These are phyloP conservation scores for Perilla frutescens DNA, from an alignment of 257 asterid genomes.

Conservation along the genomic window DNA sequence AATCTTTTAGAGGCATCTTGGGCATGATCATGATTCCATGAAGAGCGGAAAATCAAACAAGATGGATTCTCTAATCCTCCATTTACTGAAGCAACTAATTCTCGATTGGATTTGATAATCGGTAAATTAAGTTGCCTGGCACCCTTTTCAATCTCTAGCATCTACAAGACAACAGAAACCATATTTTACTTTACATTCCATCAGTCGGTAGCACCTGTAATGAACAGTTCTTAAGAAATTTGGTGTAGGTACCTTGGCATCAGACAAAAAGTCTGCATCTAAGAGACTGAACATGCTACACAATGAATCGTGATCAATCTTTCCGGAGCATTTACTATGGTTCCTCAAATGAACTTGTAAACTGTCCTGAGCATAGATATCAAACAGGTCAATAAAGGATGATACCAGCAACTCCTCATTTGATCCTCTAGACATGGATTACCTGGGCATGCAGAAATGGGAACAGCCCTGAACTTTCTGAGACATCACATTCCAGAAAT, in stretches of 20 bases:
- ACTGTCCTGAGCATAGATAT: slow-evolving; percentile 64
- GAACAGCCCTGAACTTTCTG: slow-evolving; percentile 51
- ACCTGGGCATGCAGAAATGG: slow-evolving; percentile 57
- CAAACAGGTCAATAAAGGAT: slow-evolving; percentile 24
- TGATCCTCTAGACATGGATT: slow-evolving; percentile 35
- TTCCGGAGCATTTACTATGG: slow-evolving; percentile 46
- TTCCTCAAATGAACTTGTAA: slow-evolving; percentile 40
- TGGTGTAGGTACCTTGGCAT: slow-evolving; percentile 55
- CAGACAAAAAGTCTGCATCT: slow-evolving; percentile 76
- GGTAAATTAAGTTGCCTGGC: slow-evolving; percentile 76
- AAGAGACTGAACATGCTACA: slow-evolving; percentile 57
- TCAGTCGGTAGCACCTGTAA: slow-evolving; percentile 16
- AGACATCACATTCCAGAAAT: slow-evolving; percentile 47
- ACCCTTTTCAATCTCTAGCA: slow-evolving; percentile 78
- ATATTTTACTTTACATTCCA: slow-evolving; percentile 4
- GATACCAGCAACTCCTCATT: slow-evolving; percentile 16
- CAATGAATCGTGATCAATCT: slow-evolving; percentile 40
- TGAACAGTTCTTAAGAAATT: neutral
- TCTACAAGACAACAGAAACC: slow-evolving; percentile 41
- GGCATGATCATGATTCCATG: slow-evolving; percentile 48
- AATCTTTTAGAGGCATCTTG: slow-evolving; percentile 43
- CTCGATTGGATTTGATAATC: slow-evolving; percentile 61
- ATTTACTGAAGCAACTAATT: slow-evolving; percentile 69
- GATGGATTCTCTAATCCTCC: slow-evolving; percentile 89
- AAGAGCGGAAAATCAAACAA: slow-evolving; percentile 68